These are phyloP conservation scores for Aspergillus versicolor DNA, from an alignment of 2,329 filamentous ascomycete species.

Conservation along the genomic window DNA sequence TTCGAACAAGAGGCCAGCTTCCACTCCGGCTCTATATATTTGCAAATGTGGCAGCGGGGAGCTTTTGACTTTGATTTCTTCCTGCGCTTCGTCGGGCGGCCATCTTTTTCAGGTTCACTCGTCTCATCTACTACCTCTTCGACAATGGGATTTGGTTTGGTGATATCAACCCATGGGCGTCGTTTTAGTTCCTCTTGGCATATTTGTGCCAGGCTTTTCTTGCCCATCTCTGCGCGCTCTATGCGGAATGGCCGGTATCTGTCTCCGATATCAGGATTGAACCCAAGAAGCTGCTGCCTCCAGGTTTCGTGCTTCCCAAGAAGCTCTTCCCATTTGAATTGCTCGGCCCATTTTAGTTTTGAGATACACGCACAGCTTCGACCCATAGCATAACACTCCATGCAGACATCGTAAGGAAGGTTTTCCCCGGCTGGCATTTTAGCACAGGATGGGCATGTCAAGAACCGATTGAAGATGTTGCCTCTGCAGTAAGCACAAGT, in stretches of 20 bases:
- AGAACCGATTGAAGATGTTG: conserved; percentile 95
- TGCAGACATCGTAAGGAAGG: conserved; percentile 80
- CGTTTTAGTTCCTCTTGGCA: conserved; percentile 82
- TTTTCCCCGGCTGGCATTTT: conserved; percentile 70
- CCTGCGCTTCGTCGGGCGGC: conserved; percentile 62
- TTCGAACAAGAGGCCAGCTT: conserved; percentile 78
- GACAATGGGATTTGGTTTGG: conserved; percentile 60
- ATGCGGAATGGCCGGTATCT: conserved; percentile 62
- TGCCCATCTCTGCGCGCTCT: conserved; percentile 64
- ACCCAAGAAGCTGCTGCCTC: conserved; percentile 73
- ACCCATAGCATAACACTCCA: conserved; percentile 99
- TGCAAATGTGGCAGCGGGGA: conserved; percentile 76
- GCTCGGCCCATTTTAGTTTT: conserved; percentile 84
- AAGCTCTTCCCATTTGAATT: conserved; percentile 82
- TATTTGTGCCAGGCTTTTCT: conserved; percentile 85
- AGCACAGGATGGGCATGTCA: conserved; percentile 85
- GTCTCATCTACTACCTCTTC: conserved; percentile 33
- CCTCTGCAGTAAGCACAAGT: conserved; percentile 94
- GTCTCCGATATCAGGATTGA: conserved; percentile 67
- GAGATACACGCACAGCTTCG: conserved; percentile 88
- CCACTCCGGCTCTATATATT: conserved; percentile 76
- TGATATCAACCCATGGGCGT: conserved; percentile 80
- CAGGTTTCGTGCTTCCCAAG: conserved; percentile 76
- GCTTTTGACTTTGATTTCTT: conserved; percentile 55
- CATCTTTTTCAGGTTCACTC: conserved; percentile 58